Base-by-base conservation (phyloP, 2,329 filamentous ascomycete genomes). In the Cryphonectria carpinicola region DNA sequence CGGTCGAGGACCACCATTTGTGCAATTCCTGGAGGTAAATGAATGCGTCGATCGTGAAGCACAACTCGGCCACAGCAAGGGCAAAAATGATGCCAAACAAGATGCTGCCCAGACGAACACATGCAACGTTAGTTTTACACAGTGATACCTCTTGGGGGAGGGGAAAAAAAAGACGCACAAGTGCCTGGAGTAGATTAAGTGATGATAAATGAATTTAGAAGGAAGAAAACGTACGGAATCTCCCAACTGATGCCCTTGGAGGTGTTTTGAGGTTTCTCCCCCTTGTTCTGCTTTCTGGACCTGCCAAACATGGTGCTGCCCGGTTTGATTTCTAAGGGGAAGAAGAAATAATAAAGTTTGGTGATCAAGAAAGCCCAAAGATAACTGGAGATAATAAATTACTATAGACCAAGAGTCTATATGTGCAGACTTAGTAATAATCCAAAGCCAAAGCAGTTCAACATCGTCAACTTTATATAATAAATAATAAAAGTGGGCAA, bases 21-120 rank as follows among this genome's bases (percentile, higher is more conserved):
- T 70, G 13, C 41, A 58, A 6, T n/a, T 65, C 65, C 41, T 70
- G 17, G 28, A 70, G 65, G 49, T 70, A 70, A 35, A 70, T 60
- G 22, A 68, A 70, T 41, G 69, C 49, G 19, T 70, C 69, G 25
- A 70, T 68, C 8, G 65, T 65, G 52, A 70, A 67, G 65, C 54
- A 54, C 37, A 70, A 14, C 37, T 70, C 69, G 37, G 69, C 69
- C 25, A 70, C 69, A 4, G 69, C 58, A 6, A 70, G 69, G 17
- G 69, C 65, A n/a, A 70, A 70, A 3, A 68, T 70, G 46, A 70
- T 60, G 8, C 43, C 60, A 32, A 70, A 70, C 13, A 70, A n/a
- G 73, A 75, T 10, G 37, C 68, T 56, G 52, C 25, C 4, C 41
- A 63, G n/a, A 32, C 4, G 32, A 3, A 11, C 17, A 49, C 7